phyloP scores from a whole-genome alignment of 176 grass and related monocot genomes.

The Musa schizocarpa region DNA sequence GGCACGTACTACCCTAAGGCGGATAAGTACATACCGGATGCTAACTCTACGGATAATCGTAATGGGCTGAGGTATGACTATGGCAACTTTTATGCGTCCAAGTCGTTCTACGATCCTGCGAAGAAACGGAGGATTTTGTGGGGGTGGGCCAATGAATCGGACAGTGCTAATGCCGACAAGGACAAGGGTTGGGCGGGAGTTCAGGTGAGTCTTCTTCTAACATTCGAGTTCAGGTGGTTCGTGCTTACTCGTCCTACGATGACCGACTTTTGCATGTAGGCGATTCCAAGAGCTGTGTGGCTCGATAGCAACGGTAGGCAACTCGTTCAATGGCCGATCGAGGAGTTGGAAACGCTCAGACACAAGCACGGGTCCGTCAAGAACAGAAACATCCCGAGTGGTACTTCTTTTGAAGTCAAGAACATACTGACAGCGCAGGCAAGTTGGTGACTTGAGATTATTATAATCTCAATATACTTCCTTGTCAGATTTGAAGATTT shows the following conservation, averaged over 20 bases:
- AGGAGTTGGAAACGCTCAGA: neutral
- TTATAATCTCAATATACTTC: too few relatives aligned
- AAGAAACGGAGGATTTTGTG: neutral
- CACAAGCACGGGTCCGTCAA: neutral
- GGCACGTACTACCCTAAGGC: neutral
- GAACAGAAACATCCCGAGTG: neutral
- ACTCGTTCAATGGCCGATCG: neutral
- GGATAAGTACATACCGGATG: neutral
- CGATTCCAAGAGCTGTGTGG: neutral
- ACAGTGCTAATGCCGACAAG: neutral
- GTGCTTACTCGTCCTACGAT: too few relatives aligned
- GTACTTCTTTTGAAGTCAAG: neutral
- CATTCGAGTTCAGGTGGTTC: neutral
- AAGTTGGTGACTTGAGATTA: neutral
- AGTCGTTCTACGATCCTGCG: neutral
- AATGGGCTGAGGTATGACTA: neutral
- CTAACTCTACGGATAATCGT: neutral
- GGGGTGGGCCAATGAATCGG: conserved; percentile 1
- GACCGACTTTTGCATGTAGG: neutral
- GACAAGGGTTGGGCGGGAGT: neutral
- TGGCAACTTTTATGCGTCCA: neutral
- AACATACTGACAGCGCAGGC: neutral
- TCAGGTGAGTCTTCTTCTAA: neutral
- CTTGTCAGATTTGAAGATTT: too few relatives aligned
- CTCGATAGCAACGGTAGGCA: neutral